Evolutionary conservation across 495 filamentous ascomycete species (phyloP).

Genomic region (Penicillium canescens): DNA sequence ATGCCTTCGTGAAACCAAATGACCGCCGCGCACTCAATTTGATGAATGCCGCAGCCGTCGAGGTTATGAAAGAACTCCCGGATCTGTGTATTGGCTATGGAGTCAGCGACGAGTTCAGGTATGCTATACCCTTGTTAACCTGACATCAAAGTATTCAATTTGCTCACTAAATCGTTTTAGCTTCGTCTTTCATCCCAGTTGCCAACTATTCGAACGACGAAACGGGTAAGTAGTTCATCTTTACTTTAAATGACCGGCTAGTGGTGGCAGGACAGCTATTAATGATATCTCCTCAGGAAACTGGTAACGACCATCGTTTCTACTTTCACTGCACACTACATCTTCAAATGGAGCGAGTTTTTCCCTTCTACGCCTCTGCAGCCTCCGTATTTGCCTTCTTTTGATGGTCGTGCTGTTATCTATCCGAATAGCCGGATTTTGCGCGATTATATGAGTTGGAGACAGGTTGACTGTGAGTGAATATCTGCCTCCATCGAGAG

Average conservation of each 20-base stretch:
- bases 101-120: conserved; percentile 93
- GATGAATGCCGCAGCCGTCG: conserved; percentile 89
- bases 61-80: conserved; percentile 78
- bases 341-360: conserved; percentile 74
- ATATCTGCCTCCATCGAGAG: background rate
- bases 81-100: conserved; percentile 89
- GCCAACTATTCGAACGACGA: conserved; percentile 81
- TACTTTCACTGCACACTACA: conserved; percentile 90
- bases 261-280: background rate
- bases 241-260: background rate
- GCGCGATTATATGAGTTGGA: conserved; percentile 94
- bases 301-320: conserved; percentile 87
- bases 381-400: conserved; percentile 73
- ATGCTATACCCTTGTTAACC: conserved; percentile 6
- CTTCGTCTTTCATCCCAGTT: conserved; percentile 84
- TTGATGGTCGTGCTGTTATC: conserved; percentile 87
- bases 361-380: conserved; percentile 68
- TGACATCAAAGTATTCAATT: background rate
- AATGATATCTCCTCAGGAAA: conserved; percentile 58
- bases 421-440: conserved; percentile 80
- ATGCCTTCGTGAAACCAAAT: conserved; percentile 88
- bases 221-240: conserved; percentile 61
- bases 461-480: conserved; percentile 87
- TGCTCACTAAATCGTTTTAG: conserved; percentile 37
- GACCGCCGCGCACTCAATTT: conserved; percentile 83